A percentile compares a stretch with the other conserved stretches of the same genome.
Conservation (phyloP, 176 grass and related monocot genomes). For the Stipa capillata region DNA sequence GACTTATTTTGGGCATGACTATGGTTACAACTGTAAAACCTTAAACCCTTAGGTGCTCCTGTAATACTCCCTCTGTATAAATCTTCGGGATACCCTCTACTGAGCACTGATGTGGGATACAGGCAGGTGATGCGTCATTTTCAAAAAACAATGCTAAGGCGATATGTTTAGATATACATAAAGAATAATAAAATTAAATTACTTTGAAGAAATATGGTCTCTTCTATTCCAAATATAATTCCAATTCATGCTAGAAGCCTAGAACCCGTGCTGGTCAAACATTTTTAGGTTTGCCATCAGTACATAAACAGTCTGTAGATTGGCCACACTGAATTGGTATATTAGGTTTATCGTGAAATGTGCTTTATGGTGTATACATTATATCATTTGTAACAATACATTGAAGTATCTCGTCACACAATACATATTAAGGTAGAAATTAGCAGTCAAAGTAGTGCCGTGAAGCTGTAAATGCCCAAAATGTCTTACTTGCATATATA, state of each 20-base stretch:
- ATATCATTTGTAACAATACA: not conserved
- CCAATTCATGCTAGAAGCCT: not conserved
- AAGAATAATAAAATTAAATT: not conserved
- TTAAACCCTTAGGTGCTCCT: not conserved
- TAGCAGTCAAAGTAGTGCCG: not conserved
- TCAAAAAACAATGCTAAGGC: not conserved
- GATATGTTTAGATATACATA: not conserved
- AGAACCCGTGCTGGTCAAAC: not conserved
- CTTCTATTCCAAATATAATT: not conserved
- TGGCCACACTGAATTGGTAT: not conserved
- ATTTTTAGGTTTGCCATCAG: not conserved
- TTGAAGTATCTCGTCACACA: not conserved
- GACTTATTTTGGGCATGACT: not conserved
- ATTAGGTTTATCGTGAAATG: not conserved
- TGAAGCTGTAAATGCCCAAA: not conserved
- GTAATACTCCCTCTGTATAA: not conserved
- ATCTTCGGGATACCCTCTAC: not conserved
- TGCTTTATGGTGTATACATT: not conserved
- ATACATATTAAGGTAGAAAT: not conserved
- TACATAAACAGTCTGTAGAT: not conserved
- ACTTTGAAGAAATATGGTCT: not conserved
- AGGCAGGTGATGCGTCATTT: not conserved
- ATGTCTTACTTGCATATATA: not conserved
- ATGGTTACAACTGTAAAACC: not conserved
- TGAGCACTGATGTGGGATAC: not conserved